These are phyloP conservation scores for Dryas octopetala DNA, from an alignment of 306 rosid genomes.

Conservation along the genomic window DNA sequence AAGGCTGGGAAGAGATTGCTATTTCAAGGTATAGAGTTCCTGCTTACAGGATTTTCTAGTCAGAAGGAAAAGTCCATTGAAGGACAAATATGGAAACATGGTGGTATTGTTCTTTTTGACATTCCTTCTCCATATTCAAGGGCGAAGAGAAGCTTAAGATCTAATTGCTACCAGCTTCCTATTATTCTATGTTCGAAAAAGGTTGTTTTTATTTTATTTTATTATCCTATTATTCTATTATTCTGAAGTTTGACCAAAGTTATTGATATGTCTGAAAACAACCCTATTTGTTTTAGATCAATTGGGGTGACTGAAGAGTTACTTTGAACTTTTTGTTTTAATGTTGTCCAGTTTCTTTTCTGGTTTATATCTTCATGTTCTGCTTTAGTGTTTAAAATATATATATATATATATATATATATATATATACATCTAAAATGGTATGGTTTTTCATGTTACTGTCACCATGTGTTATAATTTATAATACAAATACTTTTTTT, in stretches of 20 bases:
- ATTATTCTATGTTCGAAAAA: conserved; percentile 63
- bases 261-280: neutral
- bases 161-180: conserved; percentile 46
- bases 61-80: conserved; percentile 59
- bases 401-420: too few species aligned
- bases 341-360: too few species aligned
- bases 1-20: conserved; percentile 40
- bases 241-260: neutral
- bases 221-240: neutral
- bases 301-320: too few species aligned
- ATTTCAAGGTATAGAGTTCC: conserved; percentile 70
- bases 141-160: conserved; percentile 43
- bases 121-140: conserved; percentile 62
- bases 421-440: too few species aligned
- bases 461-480: neutral
- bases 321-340: too few species aligned
- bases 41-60: conserved; percentile 75
- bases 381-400: neutral
- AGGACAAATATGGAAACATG: conserved; percentile 60
- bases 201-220: conserved; percentile 43
- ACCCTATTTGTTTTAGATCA: neutral
- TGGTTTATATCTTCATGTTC: too few species aligned
- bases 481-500: neutral
- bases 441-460: neutral
- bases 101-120: conserved; percentile 67